phyloP scores from a whole-genome alignment of 345 rosid species.

The Camelina laxa region DNA sequence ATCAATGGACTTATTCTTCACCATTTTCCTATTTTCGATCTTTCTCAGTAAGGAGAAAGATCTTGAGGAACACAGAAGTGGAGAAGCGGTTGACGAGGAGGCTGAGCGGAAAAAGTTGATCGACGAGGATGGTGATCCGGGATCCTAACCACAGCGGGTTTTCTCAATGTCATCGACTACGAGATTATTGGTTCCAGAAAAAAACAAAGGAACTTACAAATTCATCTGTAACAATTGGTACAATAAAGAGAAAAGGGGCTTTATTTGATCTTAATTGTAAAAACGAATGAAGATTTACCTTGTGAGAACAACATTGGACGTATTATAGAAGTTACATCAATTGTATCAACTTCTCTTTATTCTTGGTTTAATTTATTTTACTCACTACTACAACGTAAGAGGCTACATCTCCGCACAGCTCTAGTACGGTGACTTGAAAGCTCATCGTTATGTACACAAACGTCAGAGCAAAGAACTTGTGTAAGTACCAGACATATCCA shows the following conservation, averaged over 20 bases:
- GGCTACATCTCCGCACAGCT: slow-evolving; percentile 33
- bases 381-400: slow-evolving; percentile 32
- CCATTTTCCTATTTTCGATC: not conserved
- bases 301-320: slow-evolving; percentile 1
- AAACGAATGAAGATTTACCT: slow-evolving; percentile 5
- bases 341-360: slow-evolving; percentile 41
- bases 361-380: slow-evolving; percentile 19
- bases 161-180: slow-evolving; percentile 2
- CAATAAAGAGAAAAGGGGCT: not conserved
- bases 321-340: slow-evolving; percentile 28
- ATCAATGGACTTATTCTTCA: not conserved
- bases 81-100: slow-evolving; percentile 50
- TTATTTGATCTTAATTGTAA: slow-evolving; percentile 34
- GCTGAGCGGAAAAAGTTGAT: slow-evolving; percentile 8
- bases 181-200: not conserved
- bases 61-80: slow-evolving; percentile 17
- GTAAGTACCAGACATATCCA: slow-evolving; percentile 34
- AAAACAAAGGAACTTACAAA: not conserved
- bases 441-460: slow-evolving; percentile 44
- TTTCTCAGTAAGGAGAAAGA: slow-evolving; percentile 31
- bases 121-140: slow-evolving; percentile 1
- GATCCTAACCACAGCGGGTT: not conserved
- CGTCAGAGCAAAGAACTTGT: slow-evolving; percentile 35
- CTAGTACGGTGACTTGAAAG: slow-evolving; percentile 27
- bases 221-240: not conserved